Base-by-base conservation (phyloP, 495 filamentous ascomycete species). In the Neurospora sp. region DNA sequence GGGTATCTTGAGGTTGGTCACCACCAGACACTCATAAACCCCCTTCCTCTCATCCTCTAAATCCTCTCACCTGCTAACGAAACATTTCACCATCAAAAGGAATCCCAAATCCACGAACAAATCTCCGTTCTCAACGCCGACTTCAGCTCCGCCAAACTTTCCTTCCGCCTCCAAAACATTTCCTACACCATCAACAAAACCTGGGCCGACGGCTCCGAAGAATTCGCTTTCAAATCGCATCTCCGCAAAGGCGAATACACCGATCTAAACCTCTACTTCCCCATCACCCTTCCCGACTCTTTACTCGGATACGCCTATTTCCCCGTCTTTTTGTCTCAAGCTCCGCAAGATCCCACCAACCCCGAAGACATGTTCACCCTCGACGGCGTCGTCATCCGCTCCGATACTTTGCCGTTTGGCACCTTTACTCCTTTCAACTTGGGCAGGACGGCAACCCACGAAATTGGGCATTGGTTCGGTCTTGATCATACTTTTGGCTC, bases 401-500 rank as follows among this genome's bases (percentile, higher is more conserved):
- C 39, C 31, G 15, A 19, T 0, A 73, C 72, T 10, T 37, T 73
- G 3, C 72, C 54, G 5, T 69, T 37, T 8, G 79, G 78, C 37
- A 85, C 83, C 76, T 66, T 17, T 2, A 28, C 54, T 1, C 54
- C 54, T 0, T 66, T 34, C 31, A 82, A 86, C 77, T 66, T 78
- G 38, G 86, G 87, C 71, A 81, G 76, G 69, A 88, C 86, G 15
- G 84, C 84, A 15, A 84, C 85, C 42, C 87, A 89, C 74, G 87
- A 88, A 78, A 83, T 85, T 36, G 86, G 85, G 6, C 87, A 88
- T 76, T 88, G 86, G 85, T 77, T 88, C 24, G 84, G 86, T 36
- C 80, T 88, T 69, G 78, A 81, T 72, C 87, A 89, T 76, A 85
- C 83, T n/a, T 88, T 88, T 75, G 54, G 54, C 4, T 78, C 87